Evolutionary conservation across 495 filamentous ascomycete species (phyloP), one percentile per base, ranked within the genome.

Genomic region (Poronia punctata): DNA sequence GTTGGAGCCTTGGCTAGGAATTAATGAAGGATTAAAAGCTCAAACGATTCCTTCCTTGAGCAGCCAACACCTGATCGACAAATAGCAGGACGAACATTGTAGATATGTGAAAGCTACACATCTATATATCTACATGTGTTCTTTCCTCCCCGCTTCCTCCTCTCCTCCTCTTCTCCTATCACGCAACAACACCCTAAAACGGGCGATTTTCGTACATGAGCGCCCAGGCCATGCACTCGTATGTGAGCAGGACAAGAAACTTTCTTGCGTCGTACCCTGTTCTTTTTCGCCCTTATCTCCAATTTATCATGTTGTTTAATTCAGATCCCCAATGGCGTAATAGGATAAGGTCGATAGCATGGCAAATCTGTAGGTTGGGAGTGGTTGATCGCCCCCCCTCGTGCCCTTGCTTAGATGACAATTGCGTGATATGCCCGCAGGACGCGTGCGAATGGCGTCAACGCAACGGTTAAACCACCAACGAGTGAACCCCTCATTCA

Each of bases 381-480:
- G 43, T 44, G 41, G 33, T 14, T 44, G 33, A 37, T 29, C 31
- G 24, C 18, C 31, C 19, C 5, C 20, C 18, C 21, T 27, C 18
- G 40, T 32, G 23, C 3, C 20, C 21, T 7, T 32, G 17, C 17
- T 11, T 31, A n/a, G 33, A 5, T 15, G 14, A 7, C n/a, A 33
- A 46, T 46, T 39, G 43, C 43, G 43, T 46, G 43, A 39, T 46
- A 46, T 28, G 8, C 35, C 40, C 36, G 35, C 43, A 28, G 27
- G 35, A 27, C 19, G 35, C 35, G 23, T 12, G 29, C 35, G 29
- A n/a, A 46, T 46, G 43, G 43, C 43, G 43, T 46, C 43, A 46
- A 38, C 33, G n/a, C n/a, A n/a, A n/a, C n/a, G n/a, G n/a, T n/a
- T n/a, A n/a, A n/a, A n/a, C n/a, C 26, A 37, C 24, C 33, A 31